phyloP scores from a whole-genome alignment of 306 rosid species.

The Leucaena leucocephala region DNA sequence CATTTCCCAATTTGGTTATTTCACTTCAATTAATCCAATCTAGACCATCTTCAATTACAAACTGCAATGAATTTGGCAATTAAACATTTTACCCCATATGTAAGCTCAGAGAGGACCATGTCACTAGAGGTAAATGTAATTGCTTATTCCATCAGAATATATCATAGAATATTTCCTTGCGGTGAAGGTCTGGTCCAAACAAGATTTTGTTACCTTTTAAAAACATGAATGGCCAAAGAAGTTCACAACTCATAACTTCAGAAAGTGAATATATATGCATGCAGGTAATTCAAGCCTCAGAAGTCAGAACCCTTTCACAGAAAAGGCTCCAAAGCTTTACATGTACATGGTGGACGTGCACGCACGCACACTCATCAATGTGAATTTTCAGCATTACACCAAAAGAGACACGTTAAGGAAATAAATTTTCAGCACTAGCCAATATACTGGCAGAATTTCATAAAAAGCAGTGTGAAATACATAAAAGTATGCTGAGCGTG shows the following conservation, averaged over 20 bases:
- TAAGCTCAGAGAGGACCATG: neutral
- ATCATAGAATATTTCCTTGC: neutral
- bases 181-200: neutral
- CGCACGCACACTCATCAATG: no score
- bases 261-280: slow-evolving; percentile 1
- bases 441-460: neutral
- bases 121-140: neutral
- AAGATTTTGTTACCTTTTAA: neutral
- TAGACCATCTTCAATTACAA: neutral
- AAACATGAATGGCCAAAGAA: neutral
- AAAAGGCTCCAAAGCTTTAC: neutral
- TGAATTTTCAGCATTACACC: no score
- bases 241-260: neutral
- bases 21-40: slow-evolving; percentile 3
- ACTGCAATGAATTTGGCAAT: neutral
- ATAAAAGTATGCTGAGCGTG: neutral
- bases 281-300: neutral
- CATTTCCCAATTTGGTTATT: slow-evolving; percentile 6
- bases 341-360: neutral
- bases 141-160: neutral
- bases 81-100: neutral
- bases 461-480: neutral
- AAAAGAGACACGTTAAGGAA: neutral
- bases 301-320: neutral
- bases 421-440: neutral